Conservation (phyloP, 371 early-diverging fungal genomes). For the Homolaphlyctis polyrhiza region DNA sequence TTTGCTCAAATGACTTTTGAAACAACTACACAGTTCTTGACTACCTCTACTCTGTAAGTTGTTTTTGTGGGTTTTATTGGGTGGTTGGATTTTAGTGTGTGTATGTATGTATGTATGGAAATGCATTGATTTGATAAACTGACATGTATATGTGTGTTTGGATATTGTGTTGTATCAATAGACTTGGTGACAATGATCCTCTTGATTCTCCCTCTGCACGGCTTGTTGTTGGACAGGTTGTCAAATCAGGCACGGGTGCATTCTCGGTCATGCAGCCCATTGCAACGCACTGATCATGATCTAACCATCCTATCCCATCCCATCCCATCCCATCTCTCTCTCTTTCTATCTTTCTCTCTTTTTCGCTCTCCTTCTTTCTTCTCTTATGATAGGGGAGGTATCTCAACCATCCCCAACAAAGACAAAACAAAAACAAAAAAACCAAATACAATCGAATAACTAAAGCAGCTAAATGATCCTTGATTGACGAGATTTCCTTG, state of each 20-base stretch:
- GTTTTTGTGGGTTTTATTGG: too few relatives aligned
- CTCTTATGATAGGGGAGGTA: too few relatives aligned
- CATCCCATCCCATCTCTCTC: background rate
- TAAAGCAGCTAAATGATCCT: too few relatives aligned
- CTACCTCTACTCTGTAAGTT: slow-evolving; percentile 78
- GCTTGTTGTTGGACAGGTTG: slow-evolving; percentile 90
- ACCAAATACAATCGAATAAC: background rate
- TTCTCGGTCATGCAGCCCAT: slow-evolving; percentile 76
- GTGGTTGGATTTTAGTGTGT: too few relatives aligned
- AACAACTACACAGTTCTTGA: slow-evolving; percentile 91
- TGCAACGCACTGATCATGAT: background rate
- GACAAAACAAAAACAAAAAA: background rate
- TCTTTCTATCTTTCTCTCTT: background rate
- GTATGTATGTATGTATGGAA: too few relatives aligned
- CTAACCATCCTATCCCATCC: background rate
- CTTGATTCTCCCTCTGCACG: slow-evolving; percentile 88
- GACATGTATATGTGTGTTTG: background rate
- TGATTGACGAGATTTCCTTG: too few relatives aligned
- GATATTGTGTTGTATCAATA: background rate
- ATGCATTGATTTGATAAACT: too few relatives aligned
- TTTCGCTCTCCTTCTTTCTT: too few relatives aligned
- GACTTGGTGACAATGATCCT: slow-evolving; percentile 84
- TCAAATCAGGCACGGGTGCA: slow-evolving; percentile 91
- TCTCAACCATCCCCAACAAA: background rate
- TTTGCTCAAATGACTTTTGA: slow-evolving; percentile 98